Conservation (phyloP, 306 rosid species). For the Prunus armeniaca region DNA sequence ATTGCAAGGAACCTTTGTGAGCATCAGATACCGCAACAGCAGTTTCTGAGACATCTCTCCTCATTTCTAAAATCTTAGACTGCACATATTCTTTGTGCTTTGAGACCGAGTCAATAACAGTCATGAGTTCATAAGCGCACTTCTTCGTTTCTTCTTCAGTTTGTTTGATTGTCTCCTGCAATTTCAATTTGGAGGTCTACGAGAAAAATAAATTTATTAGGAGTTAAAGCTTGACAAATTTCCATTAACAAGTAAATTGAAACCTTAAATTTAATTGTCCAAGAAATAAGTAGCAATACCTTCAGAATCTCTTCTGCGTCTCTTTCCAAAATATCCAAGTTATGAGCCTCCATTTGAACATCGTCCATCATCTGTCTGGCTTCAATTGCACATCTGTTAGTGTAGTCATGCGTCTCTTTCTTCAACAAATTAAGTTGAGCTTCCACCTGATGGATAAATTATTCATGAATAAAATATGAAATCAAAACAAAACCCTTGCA, state of each 20-base stretch:
- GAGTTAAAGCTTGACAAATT: background rate
- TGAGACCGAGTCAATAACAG: slow-evolving; percentile 56
- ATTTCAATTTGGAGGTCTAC: slow-evolving; percentile 59
- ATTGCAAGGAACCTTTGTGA: slow-evolving; percentile 38
- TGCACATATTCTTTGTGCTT: slow-evolving; percentile 52
- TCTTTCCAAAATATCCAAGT: slow-evolving; percentile 55
- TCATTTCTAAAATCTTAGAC: slow-evolving; percentile 60
- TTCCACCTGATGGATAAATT: slow-evolving; percentile 53
- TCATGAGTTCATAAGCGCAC: slow-evolving; percentile 47
- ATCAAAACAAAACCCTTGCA: background rate
- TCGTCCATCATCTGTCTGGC: slow-evolving; percentile 57
- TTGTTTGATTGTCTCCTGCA: slow-evolving; percentile 56
- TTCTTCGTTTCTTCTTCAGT: slow-evolving; percentile 59
- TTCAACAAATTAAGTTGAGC: slow-evolving; percentile 41
- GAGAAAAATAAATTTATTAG: slow-evolving; percentile 13
- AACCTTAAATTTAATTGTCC: background rate
- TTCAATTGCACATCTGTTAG: slow-evolving; percentile 45
- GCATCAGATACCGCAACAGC: slow-evolving; percentile 49
- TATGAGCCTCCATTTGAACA: slow-evolving; percentile 44
- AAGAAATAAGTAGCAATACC: slow-evolving; percentile 33
- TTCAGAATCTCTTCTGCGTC: slow-evolving; percentile 68
- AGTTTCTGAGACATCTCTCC: slow-evolving; percentile 51
- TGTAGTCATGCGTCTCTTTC: slow-evolving; percentile 60
- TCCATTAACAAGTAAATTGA: background rate
- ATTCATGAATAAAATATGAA: background rate